Percentiles rank a stretch among this genome's conserved stretches.
Conservation (phyloP, 2,329 filamentous ascomycete species). For the Penicillium sp. region DNA sequence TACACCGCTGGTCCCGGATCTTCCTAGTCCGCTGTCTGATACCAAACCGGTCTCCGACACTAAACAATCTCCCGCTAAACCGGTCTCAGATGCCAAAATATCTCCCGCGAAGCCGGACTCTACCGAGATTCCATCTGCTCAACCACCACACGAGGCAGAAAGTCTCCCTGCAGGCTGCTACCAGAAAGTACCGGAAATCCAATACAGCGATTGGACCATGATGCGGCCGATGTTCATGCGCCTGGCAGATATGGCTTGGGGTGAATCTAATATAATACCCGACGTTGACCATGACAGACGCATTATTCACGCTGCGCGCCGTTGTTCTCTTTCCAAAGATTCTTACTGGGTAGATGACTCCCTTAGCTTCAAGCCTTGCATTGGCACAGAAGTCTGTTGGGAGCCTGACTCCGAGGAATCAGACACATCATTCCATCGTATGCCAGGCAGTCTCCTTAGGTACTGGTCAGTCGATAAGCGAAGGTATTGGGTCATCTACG, state of each 20-base stretch:
- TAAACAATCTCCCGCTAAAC: neutral
- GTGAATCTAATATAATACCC: conserved; percentile 7
- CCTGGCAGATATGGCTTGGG: conserved; percentile 10
- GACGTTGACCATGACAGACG: conserved; percentile 1
- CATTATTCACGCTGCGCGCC: conserved; percentile 6
- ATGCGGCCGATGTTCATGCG: conserved; percentile 10
- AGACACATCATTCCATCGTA: conserved; percentile 4
- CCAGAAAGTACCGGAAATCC: neutral
- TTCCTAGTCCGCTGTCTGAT: neutral
- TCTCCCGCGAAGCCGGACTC: neutral
- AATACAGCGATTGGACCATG: conserved; percentile 5
- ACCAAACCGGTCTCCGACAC: neutral
- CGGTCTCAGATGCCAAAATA: neutral
- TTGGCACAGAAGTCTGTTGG: conserved; percentile 5
- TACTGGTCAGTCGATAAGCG: conserved; percentile 13
- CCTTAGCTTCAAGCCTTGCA: conserved; percentile 1
- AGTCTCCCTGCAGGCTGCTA: neutral
- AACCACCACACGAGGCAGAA: neutral
- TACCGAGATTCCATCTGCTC: neutral
- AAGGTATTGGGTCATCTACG: conserved; percentile 7
- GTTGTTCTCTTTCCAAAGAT: conserved; percentile 4
- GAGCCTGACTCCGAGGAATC: neutral
- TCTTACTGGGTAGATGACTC: conserved; percentile 6
- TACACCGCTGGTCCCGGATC: neutral
- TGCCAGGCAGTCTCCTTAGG: conserved; percentile 1